Evolutionary conservation across 495 filamentous ascomycete species (phyloP).

Genomic region (Penicillium manginii): DNA sequence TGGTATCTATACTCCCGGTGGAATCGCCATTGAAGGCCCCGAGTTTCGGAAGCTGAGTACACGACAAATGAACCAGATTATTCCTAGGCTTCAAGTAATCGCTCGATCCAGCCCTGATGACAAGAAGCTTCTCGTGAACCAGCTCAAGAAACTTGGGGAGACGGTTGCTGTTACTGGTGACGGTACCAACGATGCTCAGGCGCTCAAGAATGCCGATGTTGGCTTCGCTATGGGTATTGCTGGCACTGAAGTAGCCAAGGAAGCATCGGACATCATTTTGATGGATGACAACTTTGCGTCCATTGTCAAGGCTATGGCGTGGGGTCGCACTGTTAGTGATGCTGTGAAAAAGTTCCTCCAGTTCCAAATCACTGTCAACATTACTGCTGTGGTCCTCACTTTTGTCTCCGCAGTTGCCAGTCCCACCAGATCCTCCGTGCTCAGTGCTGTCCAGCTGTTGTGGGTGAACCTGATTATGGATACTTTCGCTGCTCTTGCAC

Average conservation of each 20-base stretch:
- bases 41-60: slow-evolving; percentile 72
- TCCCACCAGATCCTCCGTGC: slow-evolving; percentile 66
- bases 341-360: slow-evolving; percentile 90
- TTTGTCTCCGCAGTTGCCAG: slow-evolving; percentile 79
- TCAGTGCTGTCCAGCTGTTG: slow-evolving; percentile 83
- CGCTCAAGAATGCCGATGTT: slow-evolving; percentile 84
- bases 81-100: slow-evolving; percentile 80
- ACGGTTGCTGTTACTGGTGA: slow-evolving; percentile 94
- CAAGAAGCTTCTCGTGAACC: slow-evolving; percentile 78
- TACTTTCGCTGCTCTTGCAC: slow-evolving; percentile 91
- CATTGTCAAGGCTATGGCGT: slow-evolving; percentile 85
- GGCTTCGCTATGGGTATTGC: slow-evolving; percentile 92
- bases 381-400: slow-evolving; percentile 83
- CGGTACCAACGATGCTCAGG: slow-evolving; percentile 90
- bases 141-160: slow-evolving; percentile 82
- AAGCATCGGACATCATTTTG: slow-evolving; percentile 90
- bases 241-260: slow-evolving; percentile 90
- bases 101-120: slow-evolving; percentile 85
- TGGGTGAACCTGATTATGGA: slow-evolving; percentile 97
- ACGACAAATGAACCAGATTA: slow-evolving; percentile 66
- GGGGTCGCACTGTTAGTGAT: slow-evolving; percentile 89
- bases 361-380: slow-evolving; percentile 93
- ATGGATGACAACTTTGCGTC: slow-evolving; percentile 95
- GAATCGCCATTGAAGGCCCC: slow-evolving; percentile 82
- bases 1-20: slow-evolving; percentile 76